Percentiles rank a stretch among this genome's conserved stretches.
Conservation (phyloP, 768 basidiomycete genomes). For the Russula griseocarnosa region DNA sequence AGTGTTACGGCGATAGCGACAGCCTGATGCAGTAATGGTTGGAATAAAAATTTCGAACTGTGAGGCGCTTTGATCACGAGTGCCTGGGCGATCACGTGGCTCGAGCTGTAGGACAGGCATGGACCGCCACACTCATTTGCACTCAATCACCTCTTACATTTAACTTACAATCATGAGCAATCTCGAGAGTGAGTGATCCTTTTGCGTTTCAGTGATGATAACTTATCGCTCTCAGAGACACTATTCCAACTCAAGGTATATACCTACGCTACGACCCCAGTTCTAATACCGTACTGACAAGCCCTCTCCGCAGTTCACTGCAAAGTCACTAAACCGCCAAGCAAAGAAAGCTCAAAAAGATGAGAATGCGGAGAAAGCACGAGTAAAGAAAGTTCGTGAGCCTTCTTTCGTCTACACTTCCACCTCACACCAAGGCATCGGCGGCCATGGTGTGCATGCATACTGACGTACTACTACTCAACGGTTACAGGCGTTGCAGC, state of each 20-base stretch:
- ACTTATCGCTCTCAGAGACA: slow-evolving; percentile 63
- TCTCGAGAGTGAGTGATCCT: slow-evolving; percentile 73
- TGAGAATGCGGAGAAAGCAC: slow-evolving; percentile 80
- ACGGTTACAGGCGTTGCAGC: slow-evolving; percentile 74
- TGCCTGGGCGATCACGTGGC: not conserved
- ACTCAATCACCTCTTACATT: not conserved
- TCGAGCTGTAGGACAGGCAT: not conserved
- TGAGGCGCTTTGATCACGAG: too few species aligned
- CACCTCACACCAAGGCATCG: not conserved
- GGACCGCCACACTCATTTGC: not conserved
- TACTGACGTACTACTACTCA: not conserved
- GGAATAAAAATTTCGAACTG: too few species aligned
- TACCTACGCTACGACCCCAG: too few species aligned
- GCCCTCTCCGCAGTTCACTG: slow-evolving; percentile 72
- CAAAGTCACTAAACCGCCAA: slow-evolving; percentile 90
- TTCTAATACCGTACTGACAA: not conserved
- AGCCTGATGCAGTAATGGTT: too few species aligned
- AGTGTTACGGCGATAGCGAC: too few species aligned
- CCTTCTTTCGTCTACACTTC: not conserved
- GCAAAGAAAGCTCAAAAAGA: slow-evolving; percentile 98
- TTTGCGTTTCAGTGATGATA: not conserved
- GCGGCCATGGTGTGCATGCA: too few species aligned
- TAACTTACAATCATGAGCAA: slow-evolving; percentile 55
- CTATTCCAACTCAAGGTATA: slow-evolving; percentile 98
- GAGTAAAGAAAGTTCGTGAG: slow-evolving; percentile 80